Evolutionary conservation across 192 early-diverging fungal genomes (phyloP).

Genomic region (Dispira simplex): DNA sequence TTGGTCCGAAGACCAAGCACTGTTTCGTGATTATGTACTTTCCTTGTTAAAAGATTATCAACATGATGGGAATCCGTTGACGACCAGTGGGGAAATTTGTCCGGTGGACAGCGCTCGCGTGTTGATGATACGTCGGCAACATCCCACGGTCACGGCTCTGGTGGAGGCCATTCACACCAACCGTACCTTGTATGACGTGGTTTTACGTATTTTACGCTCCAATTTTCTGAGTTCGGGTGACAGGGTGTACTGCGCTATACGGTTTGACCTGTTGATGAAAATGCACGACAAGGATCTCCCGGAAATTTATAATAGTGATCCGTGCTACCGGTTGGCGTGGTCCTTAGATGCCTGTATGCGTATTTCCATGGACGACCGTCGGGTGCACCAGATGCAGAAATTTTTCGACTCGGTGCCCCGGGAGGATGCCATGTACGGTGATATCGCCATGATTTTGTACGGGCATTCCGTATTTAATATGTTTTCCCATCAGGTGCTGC

Average conservation of each 20-base stretch:
- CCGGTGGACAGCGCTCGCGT: conserved; percentile 16
- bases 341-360: conserved; percentile 36
- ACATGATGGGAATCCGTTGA: conserved; percentile 16
- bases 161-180: conserved; percentile 19
- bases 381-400: conserved; percentile 34
- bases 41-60: conserved; percentile 20
- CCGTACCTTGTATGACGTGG: conserved; percentile 18
- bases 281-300: conserved; percentile 33
- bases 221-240: conserved; percentile 21
- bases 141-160: conserved; percentile 20
- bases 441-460: conserved; percentile 39
- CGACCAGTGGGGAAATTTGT: conserved; percentile 14
- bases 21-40: conserved; percentile 22
- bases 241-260: conserved; percentile 23
- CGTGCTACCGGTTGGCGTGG: conserved; percentile 36
- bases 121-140: conserved; percentile 17
- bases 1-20: conserved; percentile 22
- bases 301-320: conserved; percentile 30
- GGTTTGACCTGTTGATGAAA: conserved; percentile 39
- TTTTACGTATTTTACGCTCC: conserved; percentile 18
- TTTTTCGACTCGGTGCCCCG: conserved; percentile 33
- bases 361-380: conserved; percentile 35
- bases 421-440: conserved; percentile 34
- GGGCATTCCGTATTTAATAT: conserved; percentile 34
- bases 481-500: conserved; percentile 28